Percentiles rank a stretch among this genome's conserved stretches.
phyloP scores from a whole-genome alignment of 2,329 filamentous ascomycete species.

The Lasiodiplodia gonubiensis region DNA sequence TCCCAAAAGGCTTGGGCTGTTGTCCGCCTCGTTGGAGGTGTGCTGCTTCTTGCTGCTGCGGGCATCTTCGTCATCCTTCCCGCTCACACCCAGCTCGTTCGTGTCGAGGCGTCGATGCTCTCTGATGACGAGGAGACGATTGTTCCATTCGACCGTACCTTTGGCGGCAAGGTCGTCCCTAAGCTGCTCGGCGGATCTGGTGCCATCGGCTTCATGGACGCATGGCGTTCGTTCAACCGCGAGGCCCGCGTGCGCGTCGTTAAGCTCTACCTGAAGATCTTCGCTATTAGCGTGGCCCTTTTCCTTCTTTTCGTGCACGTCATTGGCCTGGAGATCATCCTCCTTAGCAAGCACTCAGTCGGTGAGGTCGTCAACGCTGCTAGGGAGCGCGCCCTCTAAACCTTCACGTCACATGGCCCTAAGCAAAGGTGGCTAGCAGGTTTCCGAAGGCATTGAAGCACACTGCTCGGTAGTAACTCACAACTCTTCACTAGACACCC shows the following conservation, averaged over 20 bases:
- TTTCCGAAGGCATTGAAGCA: not conserved
- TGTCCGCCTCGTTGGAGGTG: conserved; percentile 35
- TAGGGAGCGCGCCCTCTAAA: conserved; percentile 1
- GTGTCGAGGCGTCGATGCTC: conserved; percentile 86
- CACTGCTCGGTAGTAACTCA: not conserved
- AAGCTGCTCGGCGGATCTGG: conserved; percentile 74
- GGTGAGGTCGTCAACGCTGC: not conserved
- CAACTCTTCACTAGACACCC: not conserved
- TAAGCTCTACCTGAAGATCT: conserved; percentile 76
- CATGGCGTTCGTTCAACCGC: conserved; percentile 78
- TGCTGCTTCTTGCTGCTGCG: conserved; percentile 56
- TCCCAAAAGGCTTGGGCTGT: conserved; percentile 40
- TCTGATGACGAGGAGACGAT: conserved; percentile 81
- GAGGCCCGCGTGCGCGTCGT: conserved; percentile 74
- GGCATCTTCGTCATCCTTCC: conserved; percentile 77
- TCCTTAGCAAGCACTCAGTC: not conserved
- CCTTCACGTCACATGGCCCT: not conserved
- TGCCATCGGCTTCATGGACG: conserved; percentile 73
- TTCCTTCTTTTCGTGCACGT: conserved; percentile 55
- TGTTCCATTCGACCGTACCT: conserved; percentile 88
- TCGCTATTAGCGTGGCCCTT: conserved; percentile 59
- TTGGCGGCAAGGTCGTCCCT: conserved; percentile 77
- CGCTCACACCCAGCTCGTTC: conserved; percentile 74
- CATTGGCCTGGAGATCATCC: conserved; percentile 57
- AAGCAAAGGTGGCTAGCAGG: not conserved